A percentile compares a stretch with the other conserved stretches of the same genome.
Conservation (phyloP, 225 moss, liverwort and hornwort genomes). For the Polytrichum formosum region DNA sequence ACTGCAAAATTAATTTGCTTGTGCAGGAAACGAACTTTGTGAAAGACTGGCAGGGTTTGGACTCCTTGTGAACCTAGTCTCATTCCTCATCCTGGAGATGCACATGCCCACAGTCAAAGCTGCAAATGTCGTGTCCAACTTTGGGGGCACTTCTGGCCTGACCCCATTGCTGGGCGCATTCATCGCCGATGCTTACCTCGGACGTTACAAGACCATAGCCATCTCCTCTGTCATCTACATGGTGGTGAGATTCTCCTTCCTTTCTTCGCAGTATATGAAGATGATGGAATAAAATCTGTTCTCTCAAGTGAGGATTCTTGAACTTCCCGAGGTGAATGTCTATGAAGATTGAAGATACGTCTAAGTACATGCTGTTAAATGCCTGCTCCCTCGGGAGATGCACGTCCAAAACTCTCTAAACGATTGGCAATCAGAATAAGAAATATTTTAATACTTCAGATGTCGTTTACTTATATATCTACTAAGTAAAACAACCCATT, state of each 20-base stretch:
- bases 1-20: neutral
- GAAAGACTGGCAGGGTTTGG: slow-evolving; percentile 48
- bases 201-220: slow-evolving; percentile 46
- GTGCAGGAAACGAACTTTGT: slow-evolving; percentile 51
- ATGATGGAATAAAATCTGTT: no score
- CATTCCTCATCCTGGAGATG: slow-evolving; percentile 41
- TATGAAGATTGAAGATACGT: no score
- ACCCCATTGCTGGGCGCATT: slow-evolving; percentile 55
- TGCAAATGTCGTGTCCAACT: slow-evolving; percentile 46
- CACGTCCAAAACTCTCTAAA: no score
- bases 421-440: no score
- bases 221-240: slow-evolving; percentile 37
- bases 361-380: no score
- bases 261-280: neutral
- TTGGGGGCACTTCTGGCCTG: slow-evolving; percentile 42
- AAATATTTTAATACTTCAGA: no score
- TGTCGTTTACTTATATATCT: no score
- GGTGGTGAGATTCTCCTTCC: slow-evolving; percentile 26
- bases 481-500: no score
- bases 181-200: slow-evolving; percentile 62
- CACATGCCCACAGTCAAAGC: slow-evolving; percentile 45
- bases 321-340: no score
- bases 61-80: slow-evolving; percentile 46
- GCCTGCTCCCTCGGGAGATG: no score
- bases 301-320: no score